Evolutionary conservation across 2,329 filamentous ascomycete species (phyloP).

Genomic region (Myriangium duriaei): DNA sequence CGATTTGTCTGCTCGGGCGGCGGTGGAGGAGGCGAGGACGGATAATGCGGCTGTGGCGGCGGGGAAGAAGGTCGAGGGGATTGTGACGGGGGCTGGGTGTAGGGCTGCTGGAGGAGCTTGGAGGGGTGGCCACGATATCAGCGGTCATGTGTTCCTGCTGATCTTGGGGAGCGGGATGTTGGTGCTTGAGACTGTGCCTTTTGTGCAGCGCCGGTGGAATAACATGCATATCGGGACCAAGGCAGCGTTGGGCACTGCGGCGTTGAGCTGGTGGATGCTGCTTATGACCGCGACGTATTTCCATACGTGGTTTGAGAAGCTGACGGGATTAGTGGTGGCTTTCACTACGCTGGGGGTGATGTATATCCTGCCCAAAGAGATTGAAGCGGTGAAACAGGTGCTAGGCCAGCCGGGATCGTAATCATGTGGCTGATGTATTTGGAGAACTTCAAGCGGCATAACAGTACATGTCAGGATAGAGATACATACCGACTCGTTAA

Average conservation of each 20-base stretch:
- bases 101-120: conserved; percentile 71
- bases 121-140: conserved; percentile 93
- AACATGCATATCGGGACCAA: conserved; percentile 38
- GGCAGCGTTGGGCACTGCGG: conserved; percentile 45
- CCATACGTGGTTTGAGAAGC: conserved; percentile 97
- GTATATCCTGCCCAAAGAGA: conserved; percentile 36
- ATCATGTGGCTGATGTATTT: no score
- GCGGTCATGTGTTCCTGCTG: conserved; percentile 86
- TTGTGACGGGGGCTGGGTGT: conserved; percentile 51
- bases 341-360: conserved; percentile 32
- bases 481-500: no score
- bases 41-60: conserved; percentile 23
- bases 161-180: conserved; percentile 74
- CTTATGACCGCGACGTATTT: conserved; percentile 98
- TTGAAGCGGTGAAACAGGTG: conserved; percentile 29
- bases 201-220: conserved; percentile 41
- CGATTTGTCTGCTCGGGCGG: conserved; percentile 32
- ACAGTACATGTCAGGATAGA: no score
- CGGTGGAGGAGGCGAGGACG: conserved; percentile 30
- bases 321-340: conserved; percentile 37
- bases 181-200: conserved; percentile 63
- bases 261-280: conserved; percentile 82
- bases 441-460: no score
- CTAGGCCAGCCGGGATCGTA: conserved; percentile 34
- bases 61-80: conserved; percentile 12